Percentiles rank a stretch among this genome's conserved stretches.
phyloP scores from a whole-genome alignment of 1,284 basidiomycete species.

The Bondarzewia mesenterica region DNA sequence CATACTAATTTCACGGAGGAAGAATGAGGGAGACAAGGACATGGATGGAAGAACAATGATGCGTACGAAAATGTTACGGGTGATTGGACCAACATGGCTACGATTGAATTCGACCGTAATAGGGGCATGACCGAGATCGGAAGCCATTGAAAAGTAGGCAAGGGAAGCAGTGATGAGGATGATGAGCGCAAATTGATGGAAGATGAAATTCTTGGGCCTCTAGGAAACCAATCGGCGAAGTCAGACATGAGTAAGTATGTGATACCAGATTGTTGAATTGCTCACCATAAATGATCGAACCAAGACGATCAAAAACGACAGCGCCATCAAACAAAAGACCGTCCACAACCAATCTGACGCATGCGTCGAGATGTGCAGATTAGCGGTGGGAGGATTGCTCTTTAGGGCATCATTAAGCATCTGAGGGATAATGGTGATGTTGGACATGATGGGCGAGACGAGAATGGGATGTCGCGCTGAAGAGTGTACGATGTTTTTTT shows the following conservation, averaged over 20 bases:
- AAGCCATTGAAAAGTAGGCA: constrained; percentile 51
- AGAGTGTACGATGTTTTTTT: too few relatives aligned
- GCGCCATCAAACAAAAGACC: constrained; percentile 41
- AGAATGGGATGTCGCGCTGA: too few relatives aligned
- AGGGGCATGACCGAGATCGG: constrained; percentile 47
- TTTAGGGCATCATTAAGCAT: constrained; percentile 20
- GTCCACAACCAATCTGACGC: constrained; percentile 50
- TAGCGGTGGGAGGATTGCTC: constrained; percentile 30
- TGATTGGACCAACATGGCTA: constrained; percentile 20
- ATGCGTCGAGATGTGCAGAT: constrained; percentile 29
- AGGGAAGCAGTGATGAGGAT: constrained; percentile 36
- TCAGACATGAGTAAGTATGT: neutral
- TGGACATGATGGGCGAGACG: too few relatives aligned
- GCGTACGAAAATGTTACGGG: constrained; percentile 48
- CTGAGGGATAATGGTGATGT: too few relatives aligned
- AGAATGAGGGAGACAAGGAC: too few relatives aligned
- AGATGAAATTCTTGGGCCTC: constrained; percentile 33
- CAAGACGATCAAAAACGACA: constrained; percentile 30
- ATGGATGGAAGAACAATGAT: too few relatives aligned
- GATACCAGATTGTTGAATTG: neutral
- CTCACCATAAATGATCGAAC: constrained; percentile 29
- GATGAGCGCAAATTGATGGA: constrained; percentile 40
- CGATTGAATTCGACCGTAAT: constrained; percentile 39
- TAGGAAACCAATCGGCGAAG: too few relatives aligned
- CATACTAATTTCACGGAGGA: constrained; percentile 33